A percentile compares a stretch with the other conserved stretches of the same genome.
Conservation (phyloP, 1,284 basidiomycete genomes). For the Cutaneotrichosporon curvatum region DNA sequence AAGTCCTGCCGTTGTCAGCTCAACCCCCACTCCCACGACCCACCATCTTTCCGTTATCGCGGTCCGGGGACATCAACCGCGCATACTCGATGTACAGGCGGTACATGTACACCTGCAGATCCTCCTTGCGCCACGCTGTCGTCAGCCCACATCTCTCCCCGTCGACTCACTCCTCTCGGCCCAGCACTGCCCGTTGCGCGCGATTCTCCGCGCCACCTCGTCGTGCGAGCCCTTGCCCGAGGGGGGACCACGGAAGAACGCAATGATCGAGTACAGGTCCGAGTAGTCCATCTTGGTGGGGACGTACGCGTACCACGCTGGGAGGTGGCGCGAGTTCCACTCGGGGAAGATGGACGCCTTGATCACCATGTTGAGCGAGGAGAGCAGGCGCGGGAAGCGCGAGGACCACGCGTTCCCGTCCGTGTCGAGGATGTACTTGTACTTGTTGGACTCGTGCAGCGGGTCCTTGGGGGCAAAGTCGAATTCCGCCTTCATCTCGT, state of each 20-base stretch:
- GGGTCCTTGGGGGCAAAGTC: constrained; percentile 39
- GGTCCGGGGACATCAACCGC: constrained; percentile 50
- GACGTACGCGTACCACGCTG: constrained; percentile 48
- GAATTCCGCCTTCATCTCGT: constrained; percentile 43
- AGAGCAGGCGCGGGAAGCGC: constrained; percentile 46
- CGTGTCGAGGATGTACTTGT: constrained; percentile 47
- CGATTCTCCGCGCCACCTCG: constrained; percentile 46
- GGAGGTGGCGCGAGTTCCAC: constrained; percentile 45
- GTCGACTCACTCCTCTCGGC: constrained; percentile 41
- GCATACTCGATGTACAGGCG: constrained; percentile 54
- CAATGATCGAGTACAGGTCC: constrained; percentile 46
- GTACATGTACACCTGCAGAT: constrained; percentile 47
- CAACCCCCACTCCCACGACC: constrained; percentile 2
- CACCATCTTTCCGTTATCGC: constrained; percentile 49
- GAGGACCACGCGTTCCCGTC: constrained; percentile 48
- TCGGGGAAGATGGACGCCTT: constrained; percentile 48
- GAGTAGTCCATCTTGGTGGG: constrained; percentile 48
- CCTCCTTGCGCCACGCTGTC: constrained; percentile 42
- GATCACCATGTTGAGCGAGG: constrained; percentile 43
- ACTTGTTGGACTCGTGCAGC: constrained; percentile 41
- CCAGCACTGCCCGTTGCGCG: constrained; percentile 48
- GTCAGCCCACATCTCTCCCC: constrained; percentile 1
- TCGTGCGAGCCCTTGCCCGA: constrained; percentile 43
- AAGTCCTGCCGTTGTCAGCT: constrained; percentile 18
- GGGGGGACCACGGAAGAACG: constrained; percentile 46